Evolutionary conservation across 345 rosid genomes (phyloP), one percentile per base, ranked within the genome.

Genomic region (Zanthoxylum bungeanum): DNA sequence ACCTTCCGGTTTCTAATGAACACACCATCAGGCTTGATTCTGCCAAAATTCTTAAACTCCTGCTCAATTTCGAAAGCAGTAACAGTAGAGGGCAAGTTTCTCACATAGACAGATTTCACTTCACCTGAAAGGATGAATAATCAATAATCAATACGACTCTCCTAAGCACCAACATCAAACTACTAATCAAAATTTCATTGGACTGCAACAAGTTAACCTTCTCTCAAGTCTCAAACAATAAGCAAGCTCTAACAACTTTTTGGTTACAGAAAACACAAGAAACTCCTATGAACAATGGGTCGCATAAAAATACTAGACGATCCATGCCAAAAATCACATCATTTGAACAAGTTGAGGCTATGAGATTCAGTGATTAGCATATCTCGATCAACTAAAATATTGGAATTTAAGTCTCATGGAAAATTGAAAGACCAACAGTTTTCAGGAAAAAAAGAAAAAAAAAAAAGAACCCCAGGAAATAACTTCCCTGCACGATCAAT

Each of bases 1-100:
- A 92, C 99, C 97, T 91, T 92, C 63, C 98, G 97, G 55, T 87
- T 86, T 81, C 95, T 84, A 77, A 92, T 81, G 67, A 93, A 91
- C 61, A 95, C 91, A 49, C 99, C 98, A 67, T 90, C 98, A 65
- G 98, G 89, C 74, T 83, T 91, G 74, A 95, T 88, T 74, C 82
- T 80, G 76, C 98, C 98, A 66, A 95, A 95, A 85, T 82, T 82
- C 76, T 76, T 83, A 74, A 95, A 95, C 79, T 88, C 98, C 69
- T 92, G 85, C 66, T 91, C 95, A 64, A 95, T 91, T 82, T 95
- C 99, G 19, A 75, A 85, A 75, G 92, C 83, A 68, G 89, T 84
- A 72, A 95, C 83, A 76, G 80, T 70, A 24, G 97, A 88, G 9
- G 99, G 96, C 87, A 95, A 84, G 84, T 95, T 95, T 77, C 98